Evolutionary conservation across 495 filamentous ascomycete species (phyloP).

Genomic region (Podospora bellae-mahoneyi): DNA sequence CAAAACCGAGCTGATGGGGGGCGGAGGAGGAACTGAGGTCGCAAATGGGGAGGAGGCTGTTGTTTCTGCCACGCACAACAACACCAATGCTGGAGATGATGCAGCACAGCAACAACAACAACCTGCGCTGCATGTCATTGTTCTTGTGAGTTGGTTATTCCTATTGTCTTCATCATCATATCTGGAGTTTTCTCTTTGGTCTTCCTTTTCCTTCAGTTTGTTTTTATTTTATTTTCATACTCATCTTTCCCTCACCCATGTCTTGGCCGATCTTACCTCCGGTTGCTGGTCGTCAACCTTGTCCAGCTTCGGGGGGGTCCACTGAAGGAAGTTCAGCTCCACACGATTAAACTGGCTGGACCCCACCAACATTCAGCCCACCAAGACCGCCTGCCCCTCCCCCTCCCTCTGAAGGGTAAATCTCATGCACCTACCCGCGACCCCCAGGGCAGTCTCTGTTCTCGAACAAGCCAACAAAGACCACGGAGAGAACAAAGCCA

Average conservation of each 20-base stretch:
- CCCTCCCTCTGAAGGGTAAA: neutral
- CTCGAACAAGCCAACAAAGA: no score
- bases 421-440: slow-evolving; percentile 7
- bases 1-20: slow-evolving; percentile 9
- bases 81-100: slow-evolving; percentile 12
- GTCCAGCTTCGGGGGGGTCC: no score
- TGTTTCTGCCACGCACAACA: neutral
- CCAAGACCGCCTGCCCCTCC: neutral
- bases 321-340: no score
- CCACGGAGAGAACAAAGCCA: no score
- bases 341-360: neutral
- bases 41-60: slow-evolving; percentile 1
- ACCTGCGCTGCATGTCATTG: slow-evolving; percentile 70
- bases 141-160: slow-evolving; percentile 61
- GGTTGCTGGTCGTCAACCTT: neutral
- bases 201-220: neutral
- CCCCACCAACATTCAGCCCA: neutral
- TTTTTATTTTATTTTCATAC: neutral
- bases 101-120: slow-evolving; percentile 25
- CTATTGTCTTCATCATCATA: neutral
- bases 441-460: neutral
- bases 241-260: neutral
- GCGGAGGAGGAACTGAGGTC: neutral
- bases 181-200: slow-evolving; percentile 6
- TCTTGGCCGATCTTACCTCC: neutral